phyloP scores from a whole-genome alignment of 192 early-diverging fungal species.

The Coemansia asiatica region DNA sequence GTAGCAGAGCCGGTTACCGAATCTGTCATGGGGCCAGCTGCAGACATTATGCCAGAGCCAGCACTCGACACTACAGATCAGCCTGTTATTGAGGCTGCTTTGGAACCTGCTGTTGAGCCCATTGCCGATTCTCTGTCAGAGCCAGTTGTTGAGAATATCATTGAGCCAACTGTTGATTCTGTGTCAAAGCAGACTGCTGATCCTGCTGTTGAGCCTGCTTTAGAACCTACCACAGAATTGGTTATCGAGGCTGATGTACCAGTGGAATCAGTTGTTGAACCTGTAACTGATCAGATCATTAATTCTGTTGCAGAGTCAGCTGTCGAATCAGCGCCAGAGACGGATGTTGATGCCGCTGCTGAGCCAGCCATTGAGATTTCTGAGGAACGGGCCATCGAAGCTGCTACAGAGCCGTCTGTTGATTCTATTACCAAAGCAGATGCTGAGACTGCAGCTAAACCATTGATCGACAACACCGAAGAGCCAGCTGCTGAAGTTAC shows the following conservation, averaged over 20 bases:
- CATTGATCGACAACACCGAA: no score
- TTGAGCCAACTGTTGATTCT: neutral
- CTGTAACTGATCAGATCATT: neutral
- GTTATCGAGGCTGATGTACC: no score
- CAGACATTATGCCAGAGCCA: neutral
- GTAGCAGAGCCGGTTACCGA: neutral
- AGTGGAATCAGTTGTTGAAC: neutral
- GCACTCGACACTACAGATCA: neutral
- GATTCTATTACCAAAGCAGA: no score
- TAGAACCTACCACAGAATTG: neutral
- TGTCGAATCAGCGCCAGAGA: neutral
- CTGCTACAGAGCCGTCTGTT: neutral
- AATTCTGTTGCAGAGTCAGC: neutral
- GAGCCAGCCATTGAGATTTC: neutral
- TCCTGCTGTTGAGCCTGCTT: neutral
- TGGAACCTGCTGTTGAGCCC: neutral
- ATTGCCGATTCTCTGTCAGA: no score
- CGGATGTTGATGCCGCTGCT: conserved; percentile 2
- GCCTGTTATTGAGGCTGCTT: neutral
- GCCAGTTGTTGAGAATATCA: neutral
- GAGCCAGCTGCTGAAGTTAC: no score
- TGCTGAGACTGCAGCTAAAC: no score
- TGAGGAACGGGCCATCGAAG: no score
- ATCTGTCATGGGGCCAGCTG: neutral
- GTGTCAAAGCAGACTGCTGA: neutral